Conservation (phyloP, 2,329 filamentous ascomycete species). For the Sarocladium kiliense region DNA sequence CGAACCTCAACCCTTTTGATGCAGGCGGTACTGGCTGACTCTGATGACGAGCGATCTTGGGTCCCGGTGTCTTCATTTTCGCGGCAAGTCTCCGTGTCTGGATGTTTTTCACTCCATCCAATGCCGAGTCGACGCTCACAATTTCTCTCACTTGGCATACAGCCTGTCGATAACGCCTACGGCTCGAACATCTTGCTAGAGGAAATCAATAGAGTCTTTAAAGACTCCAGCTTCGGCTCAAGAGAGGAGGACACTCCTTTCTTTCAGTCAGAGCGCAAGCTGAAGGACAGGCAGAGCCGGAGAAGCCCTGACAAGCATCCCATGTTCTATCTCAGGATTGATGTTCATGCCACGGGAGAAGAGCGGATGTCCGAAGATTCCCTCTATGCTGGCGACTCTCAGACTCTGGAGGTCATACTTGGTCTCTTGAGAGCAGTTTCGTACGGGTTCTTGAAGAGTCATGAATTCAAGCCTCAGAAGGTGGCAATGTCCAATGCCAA, state of each 20-base stretch:
- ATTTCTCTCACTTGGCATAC: conserved; percentile 74
- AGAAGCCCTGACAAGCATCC: conserved; percentile 79
- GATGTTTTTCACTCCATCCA: conserved; percentile 66
- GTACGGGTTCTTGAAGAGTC: conserved; percentile 67
- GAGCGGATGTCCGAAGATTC: neutral
- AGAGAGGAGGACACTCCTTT: conserved; percentile 35
- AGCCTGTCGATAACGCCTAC: conserved; percentile 52
- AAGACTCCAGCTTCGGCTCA: conserved; percentile 69
- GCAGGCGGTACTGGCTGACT: conserved; percentile 60
- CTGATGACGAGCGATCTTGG: conserved; percentile 55
- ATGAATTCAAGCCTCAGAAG: conserved; percentile 58
- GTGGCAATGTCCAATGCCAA: neutral
- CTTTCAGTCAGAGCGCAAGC: neutral
- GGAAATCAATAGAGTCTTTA: conserved; percentile 73
- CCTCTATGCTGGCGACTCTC: neutral
- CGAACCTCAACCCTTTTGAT: conserved; percentile 48
- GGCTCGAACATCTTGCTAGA: conserved; percentile 66
- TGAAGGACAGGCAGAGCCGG: conserved; percentile 43
- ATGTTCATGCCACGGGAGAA: conserved; percentile 26
- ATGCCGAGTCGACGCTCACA: conserved; percentile 68
- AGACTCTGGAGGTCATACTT: conserved; percentile 36
- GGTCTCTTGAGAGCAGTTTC: conserved; percentile 65
- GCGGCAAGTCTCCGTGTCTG: conserved; percentile 56
- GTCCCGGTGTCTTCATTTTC: conserved; percentile 64
- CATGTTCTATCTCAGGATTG: conserved; percentile 78